These are phyloP conservation scores for Fusarium marasasianum DNA, from an alignment of 2,329 filamentous ascomycete species.

Conservation along the genomic window DNA sequence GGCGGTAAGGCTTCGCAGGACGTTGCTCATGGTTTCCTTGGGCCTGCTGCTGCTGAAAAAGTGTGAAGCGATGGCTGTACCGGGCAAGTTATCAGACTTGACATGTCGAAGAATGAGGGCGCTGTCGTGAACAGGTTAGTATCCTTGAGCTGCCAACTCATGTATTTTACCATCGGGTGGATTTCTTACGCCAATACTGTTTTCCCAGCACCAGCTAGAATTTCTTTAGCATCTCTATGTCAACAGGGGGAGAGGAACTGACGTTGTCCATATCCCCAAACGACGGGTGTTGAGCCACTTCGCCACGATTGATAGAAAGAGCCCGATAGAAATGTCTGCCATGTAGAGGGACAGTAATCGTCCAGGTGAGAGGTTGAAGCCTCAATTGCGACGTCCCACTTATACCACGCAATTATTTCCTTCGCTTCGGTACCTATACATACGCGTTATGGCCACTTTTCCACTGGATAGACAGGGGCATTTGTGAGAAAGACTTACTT, in stretches of 20 bases:
- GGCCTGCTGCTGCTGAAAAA: background rate
- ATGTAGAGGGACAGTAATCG: background rate
- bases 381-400: background rate
- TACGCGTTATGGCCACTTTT: background rate
- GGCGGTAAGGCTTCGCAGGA: background rate
- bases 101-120: background rate
- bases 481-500: background rate
- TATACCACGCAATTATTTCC: background rate
- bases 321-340: background rate
- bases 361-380: background rate
- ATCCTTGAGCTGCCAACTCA: background rate
- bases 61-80: background rate
- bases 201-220: background rate
- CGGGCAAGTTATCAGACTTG: background rate
- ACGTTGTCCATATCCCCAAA: background rate
- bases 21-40: background rate
- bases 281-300: background rate
- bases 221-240: background rate
- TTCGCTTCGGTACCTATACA: background rate
- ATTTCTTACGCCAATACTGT: background rate
- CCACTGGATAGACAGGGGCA: background rate
- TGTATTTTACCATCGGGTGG: background rate
- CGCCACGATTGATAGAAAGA: background rate
- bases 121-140: background rate
- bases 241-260: background rate